These are phyloP conservation scores for Alternaria burnsii DNA, from an alignment of 2,329 filamentous ascomycete species.

Conservation along the genomic window DNA sequence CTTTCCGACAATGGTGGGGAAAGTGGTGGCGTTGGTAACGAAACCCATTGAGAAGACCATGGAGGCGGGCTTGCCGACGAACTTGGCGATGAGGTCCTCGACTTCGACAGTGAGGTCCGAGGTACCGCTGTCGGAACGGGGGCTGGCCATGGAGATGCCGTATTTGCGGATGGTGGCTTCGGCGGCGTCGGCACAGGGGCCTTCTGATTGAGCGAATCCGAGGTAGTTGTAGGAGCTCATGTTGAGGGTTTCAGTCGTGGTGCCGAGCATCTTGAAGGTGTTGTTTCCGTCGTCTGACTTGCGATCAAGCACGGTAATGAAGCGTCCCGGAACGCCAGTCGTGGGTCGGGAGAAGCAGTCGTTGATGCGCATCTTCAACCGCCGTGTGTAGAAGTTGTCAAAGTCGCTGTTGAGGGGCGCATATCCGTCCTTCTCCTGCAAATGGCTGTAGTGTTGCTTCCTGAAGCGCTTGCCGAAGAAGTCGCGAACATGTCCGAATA, in stretches of 20 bases:
- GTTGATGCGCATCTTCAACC: slow-evolving; percentile 92
- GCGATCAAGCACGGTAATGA: slow-evolving; percentile 91
- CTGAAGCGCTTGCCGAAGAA: slow-evolving; percentile 98
- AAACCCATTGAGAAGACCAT: slow-evolving; percentile 99
- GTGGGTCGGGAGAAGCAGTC: slow-evolving; percentile 95
- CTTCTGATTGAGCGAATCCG: slow-evolving; percentile 96
- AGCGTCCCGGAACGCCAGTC: slow-evolving; percentile 92
- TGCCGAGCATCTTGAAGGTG: slow-evolving; percentile 88
- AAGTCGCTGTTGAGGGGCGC: slow-evolving; percentile 97
- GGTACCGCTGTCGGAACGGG: slow-evolving; percentile 84
- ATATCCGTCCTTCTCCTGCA: slow-evolving; percentile 86
- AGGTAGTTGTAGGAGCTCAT: slow-evolving; percentile 99
- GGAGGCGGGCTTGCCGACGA: slow-evolving; percentile 91
- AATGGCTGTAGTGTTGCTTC: slow-evolving; percentile 83
- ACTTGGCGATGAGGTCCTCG: slow-evolving; percentile 85
- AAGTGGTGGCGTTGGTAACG: slow-evolving; percentile 91
- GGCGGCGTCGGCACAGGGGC: slow-evolving; percentile 91
- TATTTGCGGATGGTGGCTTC: slow-evolving; percentile 87
- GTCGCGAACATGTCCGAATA: slow-evolving; percentile 93
- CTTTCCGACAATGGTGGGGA: slow-evolving; percentile 90
- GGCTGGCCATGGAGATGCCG: slow-evolving; percentile 82
- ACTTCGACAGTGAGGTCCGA: slow-evolving; percentile 88
- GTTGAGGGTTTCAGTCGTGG: slow-evolving; percentile 92
- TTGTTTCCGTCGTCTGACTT: slow-evolving; percentile 91
- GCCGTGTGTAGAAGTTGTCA: slow-evolving; percentile 95